Evolutionary conservation across 1,139 yeast genomes (phyloP).

Genomic region (Diutina mesorugosa): DNA sequence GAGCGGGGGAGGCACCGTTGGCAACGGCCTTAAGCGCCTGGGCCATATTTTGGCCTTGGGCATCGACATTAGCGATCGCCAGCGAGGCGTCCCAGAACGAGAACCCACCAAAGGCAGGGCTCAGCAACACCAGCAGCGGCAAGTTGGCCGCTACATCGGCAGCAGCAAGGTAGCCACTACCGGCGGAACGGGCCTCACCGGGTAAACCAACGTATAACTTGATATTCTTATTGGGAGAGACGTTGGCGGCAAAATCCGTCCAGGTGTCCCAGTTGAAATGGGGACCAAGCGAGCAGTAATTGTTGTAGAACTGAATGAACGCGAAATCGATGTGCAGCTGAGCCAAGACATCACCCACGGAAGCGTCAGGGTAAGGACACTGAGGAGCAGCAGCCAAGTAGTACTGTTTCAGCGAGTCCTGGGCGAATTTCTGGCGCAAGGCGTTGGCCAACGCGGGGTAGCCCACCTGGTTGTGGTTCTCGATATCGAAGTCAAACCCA

Average conservation of each 20-base stretch:
- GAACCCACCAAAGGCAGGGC: background rate
- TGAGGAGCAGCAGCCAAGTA: conserved; percentile 93
- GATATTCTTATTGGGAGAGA: conserved; percentile 57
- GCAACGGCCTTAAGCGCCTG: background rate
- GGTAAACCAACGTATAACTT: conserved; percentile 65
- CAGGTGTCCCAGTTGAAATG: conserved; percentile 80
- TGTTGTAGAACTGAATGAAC: conserved; percentile 88
- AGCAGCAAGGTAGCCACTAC: background rate
- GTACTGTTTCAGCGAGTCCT: conserved; percentile 45
- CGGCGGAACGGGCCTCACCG: conserved; percentile 27
- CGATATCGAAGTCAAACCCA: conserved; percentile 36
- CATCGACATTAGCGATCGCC: background rate
- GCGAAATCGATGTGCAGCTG: conserved; percentile 68
- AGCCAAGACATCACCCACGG: conserved; percentile 55
- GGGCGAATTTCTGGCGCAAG: conserved; percentile 44
- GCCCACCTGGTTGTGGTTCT: conserved; percentile 35
- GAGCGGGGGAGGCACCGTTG: background rate
- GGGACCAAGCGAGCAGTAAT: conserved; percentile 53
- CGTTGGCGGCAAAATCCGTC: conserved; percentile 50
- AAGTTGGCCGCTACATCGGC: background rate
- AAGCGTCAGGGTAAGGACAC: conserved; percentile 85
- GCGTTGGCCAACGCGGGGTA: conserved; percentile 47
- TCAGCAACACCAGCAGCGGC: background rate
- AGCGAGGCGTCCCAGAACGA: conserved; percentile 1
- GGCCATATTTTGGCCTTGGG: background rate